Percentiles rank a stretch among this genome's conserved stretches.
Conservation (phyloP, 768 basidiomycete species). For the Psilocybe tampanensis region DNA sequence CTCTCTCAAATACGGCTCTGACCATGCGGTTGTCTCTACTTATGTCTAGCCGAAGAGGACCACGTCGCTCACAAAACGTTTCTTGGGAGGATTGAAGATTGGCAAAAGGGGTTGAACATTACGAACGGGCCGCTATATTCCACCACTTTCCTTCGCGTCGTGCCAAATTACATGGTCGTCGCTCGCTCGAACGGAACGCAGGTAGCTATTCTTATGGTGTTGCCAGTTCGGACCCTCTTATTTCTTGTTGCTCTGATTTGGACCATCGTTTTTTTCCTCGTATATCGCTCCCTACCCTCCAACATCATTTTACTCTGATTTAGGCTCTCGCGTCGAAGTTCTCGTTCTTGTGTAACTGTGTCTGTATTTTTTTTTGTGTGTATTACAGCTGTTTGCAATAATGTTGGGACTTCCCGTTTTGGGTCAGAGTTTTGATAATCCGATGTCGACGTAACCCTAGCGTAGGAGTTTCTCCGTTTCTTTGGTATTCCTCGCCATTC, state of each 20-base stretch:
- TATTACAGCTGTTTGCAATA: no score
- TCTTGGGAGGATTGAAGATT: conserved; percentile 12
- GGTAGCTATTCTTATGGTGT: conserved; percentile 2
- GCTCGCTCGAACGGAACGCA: background rate
- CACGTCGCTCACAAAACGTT: conserved; percentile 8
- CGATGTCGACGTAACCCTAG: no score
- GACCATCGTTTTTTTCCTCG: conserved; percentile 8
- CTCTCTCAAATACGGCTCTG: no score
- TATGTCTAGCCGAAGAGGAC: conserved; percentile 5
- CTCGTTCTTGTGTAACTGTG: no score
- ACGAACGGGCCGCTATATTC: background rate
- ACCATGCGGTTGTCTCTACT: no score
- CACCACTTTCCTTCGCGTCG: background rate
- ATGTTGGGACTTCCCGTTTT: no score
- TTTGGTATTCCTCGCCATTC: no score
- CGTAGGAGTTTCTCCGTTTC: no score
- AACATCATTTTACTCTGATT: no score
- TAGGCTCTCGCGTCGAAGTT: no score
- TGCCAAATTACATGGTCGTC: background rate
- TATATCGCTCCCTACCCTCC: background rate
- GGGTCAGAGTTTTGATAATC: no score
- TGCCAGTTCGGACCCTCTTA: conserved; percentile 4
- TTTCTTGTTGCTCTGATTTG: conserved; percentile 9
- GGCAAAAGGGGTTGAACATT: conserved; percentile 2
- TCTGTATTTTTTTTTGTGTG: no score